Conservation (phyloP, 345 rosid species). For the Salix exigua region DNA sequence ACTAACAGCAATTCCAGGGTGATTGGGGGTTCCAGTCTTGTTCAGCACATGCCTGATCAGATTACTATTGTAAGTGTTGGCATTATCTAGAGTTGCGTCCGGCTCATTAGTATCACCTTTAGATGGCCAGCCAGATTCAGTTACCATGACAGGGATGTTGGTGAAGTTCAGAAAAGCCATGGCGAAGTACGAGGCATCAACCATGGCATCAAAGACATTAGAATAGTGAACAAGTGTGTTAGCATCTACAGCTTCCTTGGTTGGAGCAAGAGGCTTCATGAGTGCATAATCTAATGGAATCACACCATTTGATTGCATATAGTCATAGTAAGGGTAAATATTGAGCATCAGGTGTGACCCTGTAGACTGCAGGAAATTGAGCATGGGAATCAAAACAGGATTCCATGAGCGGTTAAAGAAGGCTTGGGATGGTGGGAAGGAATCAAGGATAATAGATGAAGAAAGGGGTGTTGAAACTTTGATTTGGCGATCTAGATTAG, state of each 20-base stretch:
- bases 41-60: constrained; percentile 81
- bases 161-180: constrained; percentile 83
- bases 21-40: constrained; percentile 94
- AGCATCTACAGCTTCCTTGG: constrained; percentile 93
- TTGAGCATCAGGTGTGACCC: constrained; percentile 85
- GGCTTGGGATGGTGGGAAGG: constrained; percentile 99
- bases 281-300: constrained; percentile 93
- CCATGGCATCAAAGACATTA: constrained; percentile 88
- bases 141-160: constrained; percentile 71
- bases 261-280: constrained; percentile 82
- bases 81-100: constrained; percentile 78
- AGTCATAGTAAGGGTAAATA: constrained; percentile 85
- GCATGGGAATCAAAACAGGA: constrained; percentile 80
- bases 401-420: constrained; percentile 91
- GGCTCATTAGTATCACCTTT: constrained; percentile 73
- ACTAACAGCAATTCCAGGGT: constrained; percentile 70
- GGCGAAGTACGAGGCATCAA: constrained; percentile 87
- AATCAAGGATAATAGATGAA: constrained; percentile 81
- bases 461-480: constrained; percentile 90
- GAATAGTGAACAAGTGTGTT: constrained; percentile 92
- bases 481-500: constrained; percentile 80
- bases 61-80: constrained; percentile 91
- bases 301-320: constrained; percentile 68
- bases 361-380: constrained; percentile 78
- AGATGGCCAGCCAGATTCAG: constrained; percentile 97